Base-by-base conservation (phyloP, 148 eudicot species). In the Pharnaceum exiguum region DNA sequence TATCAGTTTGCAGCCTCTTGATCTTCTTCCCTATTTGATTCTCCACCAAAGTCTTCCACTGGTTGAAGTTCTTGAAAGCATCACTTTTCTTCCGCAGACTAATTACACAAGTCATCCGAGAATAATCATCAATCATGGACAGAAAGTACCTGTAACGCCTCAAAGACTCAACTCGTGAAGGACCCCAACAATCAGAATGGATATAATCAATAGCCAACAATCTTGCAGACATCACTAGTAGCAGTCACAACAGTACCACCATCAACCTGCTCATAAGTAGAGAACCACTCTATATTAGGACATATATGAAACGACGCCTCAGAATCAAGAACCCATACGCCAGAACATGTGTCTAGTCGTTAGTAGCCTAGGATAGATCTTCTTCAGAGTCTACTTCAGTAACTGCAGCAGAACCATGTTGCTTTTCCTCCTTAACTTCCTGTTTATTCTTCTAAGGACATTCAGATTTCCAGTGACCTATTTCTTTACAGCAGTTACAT, bases 401-500 rank as follows among this genome's bases (percentile, higher is more conserved):
- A 2, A 55, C 13, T 11, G 23, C 32, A 38, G 23, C 32, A 38
- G 13, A 10, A 26, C 31, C 46, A 1, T 2, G 13, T 36, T 24
- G 0, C 39, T n/a, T 9, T 38, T 15, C 42, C n/a, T n/a, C n/a
- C n/a, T n/a, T n/a, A n/a, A n/a, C n/a, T n/a, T n/a, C n/a, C n/a
- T 36, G 9, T 13, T 22, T n/a, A 22, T 49, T 51, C 12, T 18
- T 51, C 40, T 51, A 51, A 17, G 59, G 50, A 12, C 28, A 51
- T 1, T 51, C 40, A 0, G 2, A 37, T 29, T 51, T 63, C 59
- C 37, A 42, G 33, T 51, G 59, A 15, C 59, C 28, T 10, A 25
- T 13, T 28, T 52, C 48, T 17, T 51, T 51, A 26, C 26, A 25
- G 26, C 18, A 62, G 24, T 50, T 62, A 49, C 67, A 62, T 13